phyloP scores from a whole-genome alignment of 148 eudicot species.

The Salicornia ramosissima region DNA sequence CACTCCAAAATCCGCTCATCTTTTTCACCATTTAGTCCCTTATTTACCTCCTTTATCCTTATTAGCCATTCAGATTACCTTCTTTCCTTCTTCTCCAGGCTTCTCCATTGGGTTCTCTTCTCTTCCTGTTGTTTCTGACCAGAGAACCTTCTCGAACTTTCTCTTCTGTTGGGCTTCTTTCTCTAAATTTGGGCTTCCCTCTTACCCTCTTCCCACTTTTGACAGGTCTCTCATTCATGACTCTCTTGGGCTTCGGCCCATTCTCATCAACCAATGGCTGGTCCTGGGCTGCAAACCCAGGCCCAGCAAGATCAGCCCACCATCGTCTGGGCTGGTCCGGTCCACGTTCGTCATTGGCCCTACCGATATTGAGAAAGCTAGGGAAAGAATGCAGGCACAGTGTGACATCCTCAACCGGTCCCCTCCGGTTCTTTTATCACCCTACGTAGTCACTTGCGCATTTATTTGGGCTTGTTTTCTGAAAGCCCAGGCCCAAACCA shows the following conservation, averaged over 20 bases:
- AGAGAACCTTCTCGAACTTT: constrained; percentile 41
- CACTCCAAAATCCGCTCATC: constrained; percentile 14
- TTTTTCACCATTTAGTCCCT: constrained; percentile 41
- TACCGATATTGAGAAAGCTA: constrained; percentile 31
- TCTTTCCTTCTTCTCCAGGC: constrained; percentile 38
- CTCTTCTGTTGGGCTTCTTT: constrained; percentile 43
- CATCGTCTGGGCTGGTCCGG: constrained; percentile 16
- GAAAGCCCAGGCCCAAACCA: constrained; percentile 11
- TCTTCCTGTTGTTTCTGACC: constrained; percentile 41
- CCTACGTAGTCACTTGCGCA: constrained; percentile 47
- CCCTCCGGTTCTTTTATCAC: constrained; percentile 26
- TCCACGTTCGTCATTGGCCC: constrained; percentile 44
- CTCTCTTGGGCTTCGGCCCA: constrained; percentile 23
- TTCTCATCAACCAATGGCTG: constrained; percentile 24
- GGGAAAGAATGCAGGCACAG: constrained; percentile 25
- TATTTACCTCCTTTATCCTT: not conserved
- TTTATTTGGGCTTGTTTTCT: constrained; percentile 39
- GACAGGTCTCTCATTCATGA: constrained; percentile 43
- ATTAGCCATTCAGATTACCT: constrained; percentile 47
- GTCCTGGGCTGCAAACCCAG: too few species aligned
- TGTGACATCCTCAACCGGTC: constrained; percentile 23
- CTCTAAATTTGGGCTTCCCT: constrained; percentile 12
- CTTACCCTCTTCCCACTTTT: not conserved
- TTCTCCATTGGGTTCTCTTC: constrained; percentile 42
- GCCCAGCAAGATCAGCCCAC: not conserved